A percentile compares a stretch with the other conserved stretches of the same genome.
Evolutionary conservation across 2,329 filamentous ascomycete genomes (phyloP).

Genomic region (Cladosporium sp.): DNA sequence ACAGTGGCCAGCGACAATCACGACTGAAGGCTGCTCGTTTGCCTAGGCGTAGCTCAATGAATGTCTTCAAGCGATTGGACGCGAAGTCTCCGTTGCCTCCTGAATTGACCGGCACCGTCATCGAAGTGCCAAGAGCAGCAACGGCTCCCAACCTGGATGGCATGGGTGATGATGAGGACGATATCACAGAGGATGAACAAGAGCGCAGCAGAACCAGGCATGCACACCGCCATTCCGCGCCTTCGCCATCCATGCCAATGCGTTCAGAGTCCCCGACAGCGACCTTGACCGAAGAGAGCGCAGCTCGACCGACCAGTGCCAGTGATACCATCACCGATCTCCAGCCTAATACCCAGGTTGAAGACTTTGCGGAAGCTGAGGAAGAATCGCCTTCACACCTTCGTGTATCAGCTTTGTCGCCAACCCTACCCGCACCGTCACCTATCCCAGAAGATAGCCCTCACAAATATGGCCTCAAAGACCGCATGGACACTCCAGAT

Average conservation of each 20-base stretch:
- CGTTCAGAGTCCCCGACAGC: conserved; percentile 22
- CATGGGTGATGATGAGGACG: conserved; percentile 7
- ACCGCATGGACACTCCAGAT: conserved; percentile 30
- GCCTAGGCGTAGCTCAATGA: conserved; percentile 27
- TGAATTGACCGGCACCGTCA: conserved; percentile 21
- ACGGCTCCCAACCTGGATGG: conserved; percentile 12
- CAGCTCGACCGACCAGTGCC: conserved; percentile 22
- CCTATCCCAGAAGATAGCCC: conserved; percentile 32
- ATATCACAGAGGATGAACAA: conserved; percentile 3
- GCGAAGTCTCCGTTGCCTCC: conserved; percentile 22
- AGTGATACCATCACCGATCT: conserved; percentile 21
- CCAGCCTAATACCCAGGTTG: conserved; percentile 1
- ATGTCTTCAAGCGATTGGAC: conserved; percentile 30
- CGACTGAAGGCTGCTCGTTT: conserved; percentile 19
- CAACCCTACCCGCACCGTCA: conserved; percentile 28
- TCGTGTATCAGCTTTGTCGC: conserved; percentile 22
- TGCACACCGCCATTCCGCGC: conserved; percentile 15
- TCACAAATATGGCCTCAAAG: conserved; percentile 31
- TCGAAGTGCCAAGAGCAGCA: conserved; percentile 12
- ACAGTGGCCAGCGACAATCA: conserved; percentile 20
- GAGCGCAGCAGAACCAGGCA: conserved; percentile 12
- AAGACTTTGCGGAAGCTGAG: conserved; percentile 12
- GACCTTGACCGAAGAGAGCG: conserved; percentile 22
- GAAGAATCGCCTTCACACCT: conserved; percentile 4
- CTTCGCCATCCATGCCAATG: conserved; percentile 15